A percentile compares a stretch with the other conserved stretches of the same genome.
phyloP scores from a whole-genome alignment of 345 rosid genomes.

The Populus euphratica region DNA sequence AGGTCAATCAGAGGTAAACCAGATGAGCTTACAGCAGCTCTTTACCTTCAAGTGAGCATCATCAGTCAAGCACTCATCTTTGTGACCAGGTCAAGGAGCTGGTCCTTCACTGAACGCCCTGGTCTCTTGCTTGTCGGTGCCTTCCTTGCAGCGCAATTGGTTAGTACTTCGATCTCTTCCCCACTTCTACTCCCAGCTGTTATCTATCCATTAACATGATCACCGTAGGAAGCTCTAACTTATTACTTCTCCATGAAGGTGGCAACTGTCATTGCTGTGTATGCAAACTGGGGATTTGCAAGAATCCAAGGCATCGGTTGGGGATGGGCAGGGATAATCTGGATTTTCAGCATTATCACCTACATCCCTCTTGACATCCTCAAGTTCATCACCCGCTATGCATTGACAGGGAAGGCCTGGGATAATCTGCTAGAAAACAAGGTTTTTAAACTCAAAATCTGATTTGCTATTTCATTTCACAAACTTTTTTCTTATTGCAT shows the following conservation, averaged over 20 bases:
- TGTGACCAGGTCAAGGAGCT: conserved; percentile 51
- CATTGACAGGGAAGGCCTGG: conserved; percentile 63
- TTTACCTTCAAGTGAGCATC: conserved; percentile 78
- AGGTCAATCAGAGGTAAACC: conserved; percentile 30
- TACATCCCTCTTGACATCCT: conserved; percentile 71
- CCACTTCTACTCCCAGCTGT: neutral
- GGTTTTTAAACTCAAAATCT: conserved; percentile 19
- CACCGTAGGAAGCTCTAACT: neutral
- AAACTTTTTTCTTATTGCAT: neutral
- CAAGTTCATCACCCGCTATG: conserved; percentile 64
- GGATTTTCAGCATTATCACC: conserved; percentile 56
- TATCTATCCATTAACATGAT: neutral
- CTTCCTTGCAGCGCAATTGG: conserved; percentile 58
- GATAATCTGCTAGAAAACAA: conserved; percentile 48
- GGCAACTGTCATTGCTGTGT: conserved; percentile 63
- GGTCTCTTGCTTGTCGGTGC: conserved; percentile 53
- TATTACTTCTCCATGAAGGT: conserved; percentile 31
- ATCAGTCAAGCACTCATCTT: too few relatives aligned
- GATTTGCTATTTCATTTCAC: neutral
- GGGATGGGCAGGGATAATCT: conserved; percentile 80
- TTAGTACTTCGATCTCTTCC: neutral
- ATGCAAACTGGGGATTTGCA: conserved; percentile 64
- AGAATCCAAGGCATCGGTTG: conserved; percentile 68
- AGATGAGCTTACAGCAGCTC: conserved; percentile 64
- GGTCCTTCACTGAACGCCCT: conserved; percentile 75